These are phyloP conservation scores for Vitis hybrid DNA, from an alignment of 177 flowering plant genomes.

Conservation along the genomic window DNA sequence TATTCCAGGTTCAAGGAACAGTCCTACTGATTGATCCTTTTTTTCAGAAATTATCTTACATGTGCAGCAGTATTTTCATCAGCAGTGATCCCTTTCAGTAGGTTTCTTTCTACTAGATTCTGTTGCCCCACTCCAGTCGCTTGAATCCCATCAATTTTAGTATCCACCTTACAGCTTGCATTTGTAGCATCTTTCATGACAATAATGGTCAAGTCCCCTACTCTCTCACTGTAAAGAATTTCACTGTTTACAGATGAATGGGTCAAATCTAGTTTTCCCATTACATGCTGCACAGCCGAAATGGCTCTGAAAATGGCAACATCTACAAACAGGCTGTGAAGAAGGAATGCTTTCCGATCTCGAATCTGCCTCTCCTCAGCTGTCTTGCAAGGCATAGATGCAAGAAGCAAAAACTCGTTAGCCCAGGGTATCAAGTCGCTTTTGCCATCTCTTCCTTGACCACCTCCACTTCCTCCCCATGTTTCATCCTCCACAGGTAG, in stretches of 20 bases:
- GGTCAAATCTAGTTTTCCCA: constrained; percentile 31
- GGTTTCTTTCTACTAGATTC: constrained; percentile 63
- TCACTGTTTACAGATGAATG: constrained; percentile 24
- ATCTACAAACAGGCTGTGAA: constrained; percentile 93
- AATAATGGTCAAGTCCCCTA: constrained; percentile 73
- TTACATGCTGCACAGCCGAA: constrained; percentile 58
- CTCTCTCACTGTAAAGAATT: constrained; percentile 45
- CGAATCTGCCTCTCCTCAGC: constrained; percentile 91
- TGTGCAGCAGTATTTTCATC: constrained; percentile 99
- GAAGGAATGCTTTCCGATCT: constrained; percentile 91
- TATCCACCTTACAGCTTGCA: constrained; percentile 88
- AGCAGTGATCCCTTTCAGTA: constrained; percentile 95
- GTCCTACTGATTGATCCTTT: background rate
- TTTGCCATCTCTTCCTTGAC: constrained; percentile 85
- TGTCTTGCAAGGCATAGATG: constrained; percentile 96
- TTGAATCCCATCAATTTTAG: constrained; percentile 84
- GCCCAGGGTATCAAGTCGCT: constrained; percentile 84
- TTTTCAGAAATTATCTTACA: constrained; percentile 46
- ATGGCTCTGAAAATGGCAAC: constrained; percentile 88
- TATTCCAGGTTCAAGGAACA: background rate
- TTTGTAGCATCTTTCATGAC: constrained; percentile 66
- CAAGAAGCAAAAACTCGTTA: constrained; percentile 62
- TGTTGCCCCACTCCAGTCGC: constrained; percentile 56
- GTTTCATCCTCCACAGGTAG: constrained; percentile 88
- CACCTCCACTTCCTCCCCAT: constrained; percentile 99